These are phyloP conservation scores for Terana coerulea DNA, from an alignment of 768 basidiomycete genomes.

Conservation along the genomic window DNA sequence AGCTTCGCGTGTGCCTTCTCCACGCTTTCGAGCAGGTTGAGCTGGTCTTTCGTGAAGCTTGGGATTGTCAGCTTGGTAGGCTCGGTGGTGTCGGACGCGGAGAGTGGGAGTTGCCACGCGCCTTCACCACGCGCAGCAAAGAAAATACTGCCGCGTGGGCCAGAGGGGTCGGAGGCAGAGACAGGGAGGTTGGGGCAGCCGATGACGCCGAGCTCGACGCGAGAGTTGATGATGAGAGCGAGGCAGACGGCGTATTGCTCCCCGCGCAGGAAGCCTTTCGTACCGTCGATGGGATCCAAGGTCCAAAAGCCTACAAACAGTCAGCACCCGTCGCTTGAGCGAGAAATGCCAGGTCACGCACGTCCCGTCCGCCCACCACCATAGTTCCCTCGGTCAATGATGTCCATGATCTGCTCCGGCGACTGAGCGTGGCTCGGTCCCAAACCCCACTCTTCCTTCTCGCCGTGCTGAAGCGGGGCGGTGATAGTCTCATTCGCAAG, in stretches of 20 bases:
- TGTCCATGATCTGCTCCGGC: slow-evolving; percentile 61
- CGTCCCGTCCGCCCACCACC: slow-evolving; percentile 70
- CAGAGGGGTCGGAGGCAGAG: slow-evolving; percentile 48
- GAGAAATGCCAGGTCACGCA: slow-evolving; percentile 39
- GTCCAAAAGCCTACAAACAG: slow-evolving; percentile 89
- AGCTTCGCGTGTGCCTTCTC: slow-evolving; percentile 93
- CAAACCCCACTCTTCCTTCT: slow-evolving; percentile 67
- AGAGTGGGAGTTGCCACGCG: slow-evolving; percentile 64
- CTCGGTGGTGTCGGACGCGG: slow-evolving; percentile 40
- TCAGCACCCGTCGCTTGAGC: no score
- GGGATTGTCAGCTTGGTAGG: slow-evolving; percentile 53
- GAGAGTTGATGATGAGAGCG: slow-evolving; percentile 73
- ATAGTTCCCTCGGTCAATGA: slow-evolving; percentile 82
- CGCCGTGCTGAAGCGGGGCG: slow-evolving; percentile 48
- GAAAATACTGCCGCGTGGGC: slow-evolving; percentile 76
- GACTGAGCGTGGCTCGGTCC: slow-evolving; percentile 54
- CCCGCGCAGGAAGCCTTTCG: slow-evolving; percentile 88
- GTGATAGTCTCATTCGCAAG: slow-evolving; percentile 81
- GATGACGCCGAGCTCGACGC: slow-evolving; percentile 80
- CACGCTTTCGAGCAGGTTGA: slow-evolving; percentile 86
- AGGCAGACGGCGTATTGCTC: slow-evolving; percentile 94
- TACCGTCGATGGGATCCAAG: slow-evolving; percentile 89
- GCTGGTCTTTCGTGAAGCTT: slow-evolving; percentile 37
- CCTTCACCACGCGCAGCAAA: slow-evolving; percentile 84
- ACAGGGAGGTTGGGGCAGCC: slow-evolving; percentile 90